These are phyloP conservation scores for Rosa multiflora DNA, from an alignment of 306 rosid genomes.

Conservation along the genomic window DNA sequence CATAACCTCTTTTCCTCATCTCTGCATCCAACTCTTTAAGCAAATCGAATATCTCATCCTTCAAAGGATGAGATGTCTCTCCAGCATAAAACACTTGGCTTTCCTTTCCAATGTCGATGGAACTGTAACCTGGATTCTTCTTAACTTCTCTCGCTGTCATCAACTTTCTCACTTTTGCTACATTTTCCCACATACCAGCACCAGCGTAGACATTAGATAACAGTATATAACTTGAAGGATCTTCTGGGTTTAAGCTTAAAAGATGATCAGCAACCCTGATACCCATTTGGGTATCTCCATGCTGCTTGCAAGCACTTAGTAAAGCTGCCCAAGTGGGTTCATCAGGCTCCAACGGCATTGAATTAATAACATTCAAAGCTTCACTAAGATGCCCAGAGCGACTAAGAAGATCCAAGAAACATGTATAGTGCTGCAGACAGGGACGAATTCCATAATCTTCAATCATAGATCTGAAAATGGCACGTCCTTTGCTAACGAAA, in stretches of 20 bases:
- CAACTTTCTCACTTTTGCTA: conserved; percentile 63
- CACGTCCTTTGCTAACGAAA: conserved; percentile 59
- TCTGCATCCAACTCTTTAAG: conserved; percentile 60
- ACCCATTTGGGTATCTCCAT: conserved; percentile 59
- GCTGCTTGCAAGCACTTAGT: conserved; percentile 73
- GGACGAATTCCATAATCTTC: conserved; percentile 61
- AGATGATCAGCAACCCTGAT: conserved; percentile 63
- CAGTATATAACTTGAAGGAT: conserved; percentile 67
- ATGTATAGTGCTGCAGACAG: conserved; percentile 81
- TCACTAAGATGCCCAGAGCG: conserved; percentile 86
- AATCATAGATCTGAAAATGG: conserved; percentile 66
- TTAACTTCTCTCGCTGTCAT: conserved; percentile 64
- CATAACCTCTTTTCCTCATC: conserved; percentile 82
- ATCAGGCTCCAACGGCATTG: conserved; percentile 72
- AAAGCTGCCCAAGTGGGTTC: conserved; percentile 94
- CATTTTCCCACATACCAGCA: conserved; percentile 71
- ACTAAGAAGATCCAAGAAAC: conserved; percentile 82
- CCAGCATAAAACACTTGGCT: conserved; percentile 79
- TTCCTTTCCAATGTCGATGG: conserved; percentile 67
- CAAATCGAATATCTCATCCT: conserved; percentile 57
- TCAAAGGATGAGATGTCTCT: conserved; percentile 71
- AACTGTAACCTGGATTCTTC: conserved; percentile 85
- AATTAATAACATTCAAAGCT: conserved; percentile 58
- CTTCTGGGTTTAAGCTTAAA: conserved; percentile 52
- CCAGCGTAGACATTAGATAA: conserved; percentile 70